A percentile compares a stretch with the other conserved stretches of the same genome.
These are phyloP conservation scores for Vigna reflexopilosa DNA, from an alignment of 306 rosid genomes.

Conservation along the genomic window DNA sequence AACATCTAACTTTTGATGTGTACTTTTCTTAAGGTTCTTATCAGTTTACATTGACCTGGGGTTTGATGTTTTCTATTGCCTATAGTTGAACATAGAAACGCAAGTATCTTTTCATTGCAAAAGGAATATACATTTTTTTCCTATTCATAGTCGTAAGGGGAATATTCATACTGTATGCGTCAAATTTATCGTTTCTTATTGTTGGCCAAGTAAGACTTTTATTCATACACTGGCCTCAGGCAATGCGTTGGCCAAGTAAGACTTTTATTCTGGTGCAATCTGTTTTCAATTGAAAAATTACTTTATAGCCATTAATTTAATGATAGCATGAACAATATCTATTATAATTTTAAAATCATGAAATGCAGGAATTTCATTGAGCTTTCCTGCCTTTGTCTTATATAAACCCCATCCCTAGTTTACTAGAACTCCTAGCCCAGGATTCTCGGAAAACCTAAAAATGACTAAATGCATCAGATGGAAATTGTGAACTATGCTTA, in stretches of 20 bases:
- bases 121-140: too few relatives aligned
- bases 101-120: too few relatives aligned
- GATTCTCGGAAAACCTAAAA: not conserved
- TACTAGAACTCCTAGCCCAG: not conserved
- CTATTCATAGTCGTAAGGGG: too few relatives aligned
- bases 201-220: too few relatives aligned
- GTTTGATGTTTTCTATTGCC: too few relatives aligned
- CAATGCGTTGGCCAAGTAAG: slow-evolving; percentile 99
- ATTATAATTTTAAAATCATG: slow-evolving; percentile 13
- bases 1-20: too few relatives aligned
- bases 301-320: slow-evolving; percentile 4
- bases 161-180: too few relatives aligned
- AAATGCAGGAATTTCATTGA: not conserved
- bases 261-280: slow-evolving; percentile 21
- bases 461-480: not conserved
- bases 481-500: not conserved
- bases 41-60: too few relatives aligned
- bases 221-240: slow-evolving; percentile 64
- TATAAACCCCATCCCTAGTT: not conserved
- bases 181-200: too few relatives aligned
- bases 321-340: slow-evolving; percentile 5
- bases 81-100: too few relatives aligned
- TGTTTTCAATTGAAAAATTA: not conserved
- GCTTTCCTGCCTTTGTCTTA: slow-evolving; percentile 7
- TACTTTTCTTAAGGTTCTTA: too few relatives aligned